Evolutionary conservation across 331 rosid genomes (phyloP).

Genomic region (Pyrus hybrid): DNA sequence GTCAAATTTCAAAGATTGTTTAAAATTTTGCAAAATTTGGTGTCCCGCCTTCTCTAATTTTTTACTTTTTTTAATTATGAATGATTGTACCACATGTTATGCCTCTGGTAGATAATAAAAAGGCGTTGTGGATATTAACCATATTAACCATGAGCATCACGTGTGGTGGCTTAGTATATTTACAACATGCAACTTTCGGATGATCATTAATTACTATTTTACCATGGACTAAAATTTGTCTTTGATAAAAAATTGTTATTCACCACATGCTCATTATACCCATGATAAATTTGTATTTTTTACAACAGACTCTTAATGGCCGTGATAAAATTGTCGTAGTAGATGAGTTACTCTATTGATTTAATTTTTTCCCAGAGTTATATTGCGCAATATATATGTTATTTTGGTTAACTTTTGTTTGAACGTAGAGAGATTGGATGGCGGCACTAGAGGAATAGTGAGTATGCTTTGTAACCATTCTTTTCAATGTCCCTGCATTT

Average conservation of each 20-base stretch:
- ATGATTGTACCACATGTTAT: too few species aligned
- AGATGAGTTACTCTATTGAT: too few species aligned
- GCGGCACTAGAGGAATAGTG: conserved; percentile 77
- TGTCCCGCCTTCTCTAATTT: rapidly evolving
- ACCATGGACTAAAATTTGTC: rapidly evolving
- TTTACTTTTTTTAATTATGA: too few species aligned
- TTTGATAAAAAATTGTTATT: not conserved
- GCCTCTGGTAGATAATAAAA: too few species aligned
- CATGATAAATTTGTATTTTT: not conserved
- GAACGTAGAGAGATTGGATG: too few species aligned
- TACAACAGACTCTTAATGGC: not conserved
- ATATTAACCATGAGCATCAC: too few species aligned
- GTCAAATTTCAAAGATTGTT: not conserved
- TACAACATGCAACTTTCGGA: not conserved
- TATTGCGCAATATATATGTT: too few species aligned
- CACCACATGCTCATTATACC: not conserved
- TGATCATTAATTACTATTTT: too few species aligned
- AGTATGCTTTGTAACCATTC: conserved; percentile 81
- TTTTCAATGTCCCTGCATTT: conserved; percentile 79
- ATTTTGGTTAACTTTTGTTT: too few species aligned
- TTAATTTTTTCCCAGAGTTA: too few species aligned
- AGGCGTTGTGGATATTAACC: not conserved
- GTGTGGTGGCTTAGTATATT: too few species aligned
- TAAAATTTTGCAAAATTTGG: not conserved
- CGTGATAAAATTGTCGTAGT: too few species aligned